Evolutionary conservation across 257 asterid genomes (phyloP).

Genomic region (Sherardia arvensis): DNA sequence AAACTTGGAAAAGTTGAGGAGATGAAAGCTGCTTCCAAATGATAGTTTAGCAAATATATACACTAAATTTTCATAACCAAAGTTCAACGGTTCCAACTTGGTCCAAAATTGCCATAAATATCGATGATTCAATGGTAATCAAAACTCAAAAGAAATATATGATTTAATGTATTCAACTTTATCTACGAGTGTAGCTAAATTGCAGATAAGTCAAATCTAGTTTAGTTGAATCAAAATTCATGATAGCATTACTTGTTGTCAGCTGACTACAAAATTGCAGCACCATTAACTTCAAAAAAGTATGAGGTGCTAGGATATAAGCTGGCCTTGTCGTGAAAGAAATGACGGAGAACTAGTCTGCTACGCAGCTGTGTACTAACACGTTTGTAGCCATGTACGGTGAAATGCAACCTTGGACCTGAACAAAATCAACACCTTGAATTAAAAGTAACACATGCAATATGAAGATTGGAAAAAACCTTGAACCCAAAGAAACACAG

Average conservation of each 20-base stretch:
- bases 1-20: not conserved
- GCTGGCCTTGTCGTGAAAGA: not conserved
- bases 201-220: not conserved
- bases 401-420: constrained; percentile 82
- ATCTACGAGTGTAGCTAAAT: not conserved
- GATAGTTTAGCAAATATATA: too few species aligned
- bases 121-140: too few species aligned
- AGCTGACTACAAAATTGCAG: not conserved
- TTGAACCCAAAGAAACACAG: not conserved
- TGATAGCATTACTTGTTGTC: not conserved
- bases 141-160: too few species aligned
- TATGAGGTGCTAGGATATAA: not conserved
- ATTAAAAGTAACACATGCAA: not conserved
- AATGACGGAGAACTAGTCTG: not conserved
- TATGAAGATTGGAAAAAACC: not conserved
- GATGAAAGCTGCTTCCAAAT: not conserved
- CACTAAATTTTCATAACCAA: too few species aligned
- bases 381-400: constrained; percentile 80
- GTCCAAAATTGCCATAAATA: not conserved
- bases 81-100: not conserved
- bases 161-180: not conserved
- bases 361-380: constrained; percentile 6
- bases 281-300: not conserved
- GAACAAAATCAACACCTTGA: constrained; percentile 19
- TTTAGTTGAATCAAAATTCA: not conserved